A percentile compares a stretch with the other conserved stretches of the same genome.
These are phyloP conservation scores for Oryza meyeriana DNA, from an alignment of 176 grass and related monocot genomes.

Conservation along the genomic window DNA sequence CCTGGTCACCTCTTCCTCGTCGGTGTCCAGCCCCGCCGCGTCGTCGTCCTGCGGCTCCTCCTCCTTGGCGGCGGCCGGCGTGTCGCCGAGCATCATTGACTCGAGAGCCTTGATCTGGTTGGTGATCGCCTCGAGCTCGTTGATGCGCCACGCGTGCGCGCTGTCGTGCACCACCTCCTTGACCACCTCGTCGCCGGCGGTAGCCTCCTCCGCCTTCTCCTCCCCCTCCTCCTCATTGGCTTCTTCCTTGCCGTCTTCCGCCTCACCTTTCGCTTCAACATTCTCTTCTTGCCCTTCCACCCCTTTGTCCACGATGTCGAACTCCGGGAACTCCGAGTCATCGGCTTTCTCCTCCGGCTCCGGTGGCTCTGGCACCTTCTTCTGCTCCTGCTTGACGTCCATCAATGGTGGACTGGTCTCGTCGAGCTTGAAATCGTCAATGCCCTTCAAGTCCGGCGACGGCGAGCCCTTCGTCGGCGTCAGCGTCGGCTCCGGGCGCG, in stretches of 20 bases:
- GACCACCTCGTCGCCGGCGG: conserved; percentile 66
- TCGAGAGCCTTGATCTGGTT: conserved; percentile 91
- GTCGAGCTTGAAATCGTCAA: conserved; percentile 92
- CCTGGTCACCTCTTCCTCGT: conserved; percentile 80
- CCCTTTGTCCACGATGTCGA: conserved; percentile 87
- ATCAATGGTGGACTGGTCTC: conserved; percentile 34
- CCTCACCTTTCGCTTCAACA: conserved; percentile 26
- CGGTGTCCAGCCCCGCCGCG: conserved; percentile 43
- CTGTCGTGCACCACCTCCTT: conserved; percentile 87
- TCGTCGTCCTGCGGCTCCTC: conserved; percentile 28
- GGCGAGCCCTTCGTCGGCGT: conserved; percentile 39
- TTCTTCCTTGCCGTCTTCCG: not conserved
- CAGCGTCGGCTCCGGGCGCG: conserved; percentile 36
- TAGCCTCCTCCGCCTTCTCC: conserved; percentile 16
- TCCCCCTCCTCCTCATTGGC: conserved; percentile 6
- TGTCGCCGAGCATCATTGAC: conserved; percentile 60
- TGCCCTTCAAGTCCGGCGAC: conserved; percentile 54
- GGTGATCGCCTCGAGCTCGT: conserved; percentile 87
- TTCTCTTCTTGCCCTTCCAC: conserved; percentile 62
- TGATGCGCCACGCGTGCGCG: conserved; percentile 54
- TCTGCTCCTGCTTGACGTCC: conserved; percentile 18
- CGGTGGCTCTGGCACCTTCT: conserved; percentile 1
- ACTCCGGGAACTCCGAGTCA: conserved; percentile 75
- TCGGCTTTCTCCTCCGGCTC: conserved; percentile 36
- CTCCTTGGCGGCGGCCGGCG: conserved; percentile 15